A percentile compares a stretch with the other conserved stretches of the same genome.
These are phyloP conservation scores for Pseudocercospora ulei DNA, from an alignment of 2,329 filamentous ascomycete genomes.

Conservation along the genomic window DNA sequence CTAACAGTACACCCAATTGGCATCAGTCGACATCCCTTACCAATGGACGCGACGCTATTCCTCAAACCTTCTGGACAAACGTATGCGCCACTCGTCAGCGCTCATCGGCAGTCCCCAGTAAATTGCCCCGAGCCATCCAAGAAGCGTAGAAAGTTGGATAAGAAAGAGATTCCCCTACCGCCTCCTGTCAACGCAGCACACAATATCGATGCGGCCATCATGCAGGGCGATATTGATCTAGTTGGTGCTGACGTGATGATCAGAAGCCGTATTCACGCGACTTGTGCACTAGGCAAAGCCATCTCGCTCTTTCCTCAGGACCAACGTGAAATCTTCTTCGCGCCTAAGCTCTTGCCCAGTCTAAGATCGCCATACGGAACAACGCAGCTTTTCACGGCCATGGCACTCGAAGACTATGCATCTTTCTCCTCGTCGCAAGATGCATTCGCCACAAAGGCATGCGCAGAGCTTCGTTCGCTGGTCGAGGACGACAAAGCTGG, in stretches of 20 bases:
- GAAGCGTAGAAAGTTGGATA: slow-evolving; percentile 74
- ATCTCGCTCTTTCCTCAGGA: slow-evolving; percentile 64
- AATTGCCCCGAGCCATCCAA: slow-evolving; percentile 57
- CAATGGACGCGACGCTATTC: slow-evolving; percentile 83
- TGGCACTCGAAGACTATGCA: slow-evolving; percentile 82
- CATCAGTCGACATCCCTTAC: slow-evolving; percentile 77
- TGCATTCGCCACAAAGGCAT: slow-evolving; percentile 50
- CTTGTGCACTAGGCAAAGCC: slow-evolving; percentile 73
- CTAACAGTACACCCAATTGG: slow-evolving; percentile 85
- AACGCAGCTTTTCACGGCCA: slow-evolving; percentile 71
- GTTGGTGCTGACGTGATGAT: slow-evolving; percentile 83
- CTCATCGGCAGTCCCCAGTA: slow-evolving; percentile 37
- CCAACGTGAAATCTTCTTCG: slow-evolving; percentile 53
- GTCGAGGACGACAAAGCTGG: slow-evolving; percentile 71
- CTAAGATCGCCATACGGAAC: slow-evolving; percentile 69
- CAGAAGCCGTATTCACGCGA: slow-evolving; percentile 77
- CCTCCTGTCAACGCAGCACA: slow-evolving; percentile 53
- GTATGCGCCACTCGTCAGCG: slow-evolving; percentile 50
- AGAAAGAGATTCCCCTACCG: slow-evolving; percentile 58
- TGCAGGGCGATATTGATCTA: slow-evolving; percentile 90
- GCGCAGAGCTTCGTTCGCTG: slow-evolving; percentile 59
- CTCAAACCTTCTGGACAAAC: slow-evolving; percentile 85
- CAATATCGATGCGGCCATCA: slow-evolving; percentile 96
- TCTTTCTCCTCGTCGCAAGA: slow-evolving; percentile 36
- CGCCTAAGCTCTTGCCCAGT: slow-evolving; percentile 53